These are phyloP conservation scores for Torulaspora pretoriensis DNA, from an alignment of 1,139 yeast genomes.

Conservation along the genomic window DNA sequence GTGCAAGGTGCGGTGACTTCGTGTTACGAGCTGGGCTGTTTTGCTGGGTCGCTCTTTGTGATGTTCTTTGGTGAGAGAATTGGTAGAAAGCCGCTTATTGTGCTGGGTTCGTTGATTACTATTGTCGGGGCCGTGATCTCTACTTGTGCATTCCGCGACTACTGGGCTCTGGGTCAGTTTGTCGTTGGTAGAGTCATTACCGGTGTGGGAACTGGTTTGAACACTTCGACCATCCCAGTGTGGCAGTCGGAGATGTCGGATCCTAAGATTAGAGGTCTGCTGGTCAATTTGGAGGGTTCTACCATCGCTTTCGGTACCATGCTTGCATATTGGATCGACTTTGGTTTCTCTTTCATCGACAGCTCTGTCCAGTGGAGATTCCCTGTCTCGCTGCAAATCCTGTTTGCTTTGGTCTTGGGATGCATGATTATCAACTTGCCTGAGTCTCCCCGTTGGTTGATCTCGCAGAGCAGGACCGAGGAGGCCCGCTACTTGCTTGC, in stretches of 20 bases:
- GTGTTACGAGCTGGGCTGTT: conserved; percentile 72
- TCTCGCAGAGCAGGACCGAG: conserved; percentile 48
- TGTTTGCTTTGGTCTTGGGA: conserved; percentile 41
- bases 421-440: conserved; percentile 44
- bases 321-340: conserved; percentile 74
- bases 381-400: conserved; percentile 45
- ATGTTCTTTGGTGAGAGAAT: conserved; percentile 56
- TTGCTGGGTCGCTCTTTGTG: conserved; percentile 66
- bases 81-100: conserved; percentile 65
- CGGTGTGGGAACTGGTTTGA: conserved; percentile 77
- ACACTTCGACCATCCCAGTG: conserved; percentile 75
- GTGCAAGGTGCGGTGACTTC: conserved; percentile 69
- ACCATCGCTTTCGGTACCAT: conserved; percentile 68
- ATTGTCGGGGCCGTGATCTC: conserved; percentile 63
- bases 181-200: conserved; percentile 70
- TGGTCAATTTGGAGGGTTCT: conserved; percentile 68
- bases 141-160: conserved; percentile 49
- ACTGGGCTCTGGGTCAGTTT: conserved; percentile 57
- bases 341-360: conserved; percentile 58
- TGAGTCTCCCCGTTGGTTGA: conserved; percentile 74
- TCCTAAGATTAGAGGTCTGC: conserved; percentile 66
- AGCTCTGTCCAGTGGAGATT: conserved; percentile 49
- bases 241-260: conserved; percentile 78
- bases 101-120: conserved; percentile 55
- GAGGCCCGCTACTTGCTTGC: conserved; percentile 43